A percentile compares a stretch with the other conserved stretches of the same genome.
These are phyloP conservation scores for Liquidambar formosana DNA, from an alignment of 164 flowering plant species.

Conservation along the genomic window DNA sequence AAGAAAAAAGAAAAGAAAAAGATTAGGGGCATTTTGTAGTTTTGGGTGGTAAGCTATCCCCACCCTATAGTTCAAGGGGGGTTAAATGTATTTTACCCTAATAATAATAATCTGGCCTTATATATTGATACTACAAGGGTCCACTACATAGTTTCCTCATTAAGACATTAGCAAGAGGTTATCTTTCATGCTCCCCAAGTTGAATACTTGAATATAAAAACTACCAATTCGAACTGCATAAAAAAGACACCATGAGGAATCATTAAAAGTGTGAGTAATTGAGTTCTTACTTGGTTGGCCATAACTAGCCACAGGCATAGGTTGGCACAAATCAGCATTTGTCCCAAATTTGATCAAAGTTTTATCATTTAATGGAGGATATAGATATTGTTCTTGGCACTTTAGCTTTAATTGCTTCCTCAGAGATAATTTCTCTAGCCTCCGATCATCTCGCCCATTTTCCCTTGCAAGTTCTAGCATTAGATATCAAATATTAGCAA, in stretches of 20 bases:
- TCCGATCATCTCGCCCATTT: slow-evolving; percentile 47
- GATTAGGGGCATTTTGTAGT: no score
- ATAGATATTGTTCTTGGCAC: slow-evolving; percentile 63
- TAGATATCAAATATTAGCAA: slow-evolving; percentile 2
- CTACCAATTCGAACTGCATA: no score
- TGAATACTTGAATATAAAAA: no score
- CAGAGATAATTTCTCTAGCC: slow-evolving; percentile 72
- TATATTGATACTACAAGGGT: no score
- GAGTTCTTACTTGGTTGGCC: slow-evolving; percentile 53
- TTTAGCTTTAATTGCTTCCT: slow-evolving; percentile 86
- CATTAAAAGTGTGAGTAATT: not conserved
- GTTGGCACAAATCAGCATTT: slow-evolving; percentile 25
- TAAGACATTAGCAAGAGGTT: no score
- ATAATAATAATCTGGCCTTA: no score
- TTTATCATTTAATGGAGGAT: slow-evolving; percentile 33
- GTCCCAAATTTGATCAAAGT: slow-evolving; percentile 30
- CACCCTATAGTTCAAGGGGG: no score
- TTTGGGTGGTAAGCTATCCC: no score
- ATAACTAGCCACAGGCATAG: slow-evolving; percentile 26
- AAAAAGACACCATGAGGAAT: not conserved
- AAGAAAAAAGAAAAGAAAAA: no score
- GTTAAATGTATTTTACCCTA: no score
- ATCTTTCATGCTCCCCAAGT: not conserved
- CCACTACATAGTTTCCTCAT: no score
- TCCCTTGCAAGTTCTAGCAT: slow-evolving; percentile 56